A percentile compares a stretch with the other conserved stretches of the same genome.
phyloP scores from a whole-genome alignment of 345 rosid genomes.

The Euphorbia pulcherrima region DNA sequence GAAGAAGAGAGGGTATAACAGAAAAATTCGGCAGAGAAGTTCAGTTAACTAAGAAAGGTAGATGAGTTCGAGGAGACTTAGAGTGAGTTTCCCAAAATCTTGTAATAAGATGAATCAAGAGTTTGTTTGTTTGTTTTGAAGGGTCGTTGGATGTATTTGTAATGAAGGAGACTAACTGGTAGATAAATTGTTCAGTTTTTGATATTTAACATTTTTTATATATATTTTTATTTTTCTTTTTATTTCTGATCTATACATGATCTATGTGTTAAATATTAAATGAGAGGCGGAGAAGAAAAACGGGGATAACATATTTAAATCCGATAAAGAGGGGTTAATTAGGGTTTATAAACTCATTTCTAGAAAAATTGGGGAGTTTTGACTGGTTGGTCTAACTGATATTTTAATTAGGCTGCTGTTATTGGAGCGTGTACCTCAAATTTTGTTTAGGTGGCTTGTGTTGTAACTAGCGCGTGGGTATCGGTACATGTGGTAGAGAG shows the following conservation, averaged over 20 bases:
- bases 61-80: constrained; percentile 41
- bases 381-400: constrained; percentile 96
- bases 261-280: too few relatives aligned
- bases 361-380: constrained; percentile 17
- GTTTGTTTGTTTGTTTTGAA: constrained; percentile 4
- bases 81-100: constrained; percentile 21
- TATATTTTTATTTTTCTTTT: too few relatives aligned
- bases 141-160: too few relatives aligned
- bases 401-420: constrained; percentile 21
- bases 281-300: too few relatives aligned
- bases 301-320: too few relatives aligned
- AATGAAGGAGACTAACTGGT: not conserved
- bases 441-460: constrained; percentile 8
- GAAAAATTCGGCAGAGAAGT: constrained; percentile 9
- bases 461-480: not conserved
- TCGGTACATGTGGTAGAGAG: not conserved
- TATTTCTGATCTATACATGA: too few relatives aligned
- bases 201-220: too few relatives aligned
- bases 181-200: too few relatives aligned
- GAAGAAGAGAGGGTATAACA: constrained; percentile 16
- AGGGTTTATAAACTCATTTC: not conserved
- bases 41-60: constrained; percentile 11
- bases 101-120: not conserved
- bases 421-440: not conserved
- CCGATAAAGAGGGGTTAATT: constrained; percentile 4